Evolutionary conservation across 306 rosid genomes (phyloP).

Genomic region (Arachis stenosperma): DNA sequence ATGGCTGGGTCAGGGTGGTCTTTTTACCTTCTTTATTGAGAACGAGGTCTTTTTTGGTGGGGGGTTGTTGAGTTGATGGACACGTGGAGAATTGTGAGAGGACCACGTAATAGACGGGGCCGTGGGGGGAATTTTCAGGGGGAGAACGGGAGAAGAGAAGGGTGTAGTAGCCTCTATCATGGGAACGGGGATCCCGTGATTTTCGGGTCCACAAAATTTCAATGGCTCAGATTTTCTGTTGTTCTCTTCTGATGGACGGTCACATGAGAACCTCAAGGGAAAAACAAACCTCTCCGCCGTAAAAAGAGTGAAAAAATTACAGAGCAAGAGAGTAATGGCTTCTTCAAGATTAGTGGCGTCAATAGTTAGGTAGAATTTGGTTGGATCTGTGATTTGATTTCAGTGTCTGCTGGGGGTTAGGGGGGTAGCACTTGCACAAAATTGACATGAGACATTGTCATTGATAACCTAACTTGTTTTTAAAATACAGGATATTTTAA

Average conservation of each 20-base stretch:
- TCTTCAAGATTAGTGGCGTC: not conserved
- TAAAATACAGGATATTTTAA: no score
- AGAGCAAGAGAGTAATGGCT: not conserved
- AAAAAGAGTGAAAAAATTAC: not conserved
- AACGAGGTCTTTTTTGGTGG: not conserved
- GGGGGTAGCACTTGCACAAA: conserved; percentile 12
- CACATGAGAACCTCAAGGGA: conserved; percentile 11
- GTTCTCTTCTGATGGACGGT: not conserved
- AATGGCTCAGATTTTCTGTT: conserved; percentile 32
- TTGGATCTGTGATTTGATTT: not conserved
- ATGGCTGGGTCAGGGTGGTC: not conserved
- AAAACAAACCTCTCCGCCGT: not conserved
- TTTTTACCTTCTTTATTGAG: not conserved
- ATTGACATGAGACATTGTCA: not conserved
- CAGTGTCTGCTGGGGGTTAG: not conserved
- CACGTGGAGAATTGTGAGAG: conserved; percentile 40
- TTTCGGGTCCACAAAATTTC: conserved; percentile 42
- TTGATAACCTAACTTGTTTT: not conserved
- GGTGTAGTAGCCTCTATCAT: not conserved
- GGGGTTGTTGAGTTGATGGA: not conserved
- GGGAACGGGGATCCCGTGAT: conserved; percentile 44
- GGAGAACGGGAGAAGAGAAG: not conserved
- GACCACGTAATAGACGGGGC: conserved; percentile 31
- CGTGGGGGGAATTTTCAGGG: not conserved
- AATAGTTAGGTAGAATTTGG: not conserved